phyloP scores from a whole-genome alignment of 192 early-diverging fungal genomes.

The Martensiomyces pterosporus region DNA sequence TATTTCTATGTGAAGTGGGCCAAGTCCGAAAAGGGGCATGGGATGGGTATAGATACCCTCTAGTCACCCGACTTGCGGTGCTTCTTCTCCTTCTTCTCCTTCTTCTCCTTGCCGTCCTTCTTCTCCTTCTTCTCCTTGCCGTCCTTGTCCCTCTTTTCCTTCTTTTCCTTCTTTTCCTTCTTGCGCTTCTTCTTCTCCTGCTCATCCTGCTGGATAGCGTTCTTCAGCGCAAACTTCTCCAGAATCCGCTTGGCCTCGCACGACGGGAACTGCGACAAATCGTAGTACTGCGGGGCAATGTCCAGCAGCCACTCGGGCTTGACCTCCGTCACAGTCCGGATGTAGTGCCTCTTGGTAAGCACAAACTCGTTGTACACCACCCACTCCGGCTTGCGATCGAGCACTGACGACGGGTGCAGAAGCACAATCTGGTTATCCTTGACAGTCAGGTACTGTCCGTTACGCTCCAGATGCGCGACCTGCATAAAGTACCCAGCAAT shows the following conservation, averaged over 20 bases:
- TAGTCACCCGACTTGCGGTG: neutral
- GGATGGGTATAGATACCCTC: too few species aligned
- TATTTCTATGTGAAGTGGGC: too few species aligned
- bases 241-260: constrained; percentile 87
- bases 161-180: constrained; percentile 25
- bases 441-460: constrained; percentile 83
- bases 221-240: constrained; percentile 62
- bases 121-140: constrained; percentile 34
- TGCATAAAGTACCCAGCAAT: constrained; percentile 98
- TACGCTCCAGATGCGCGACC: constrained; percentile 88
- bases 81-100: constrained; percentile 21
- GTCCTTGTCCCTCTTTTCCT: constrained; percentile 26
- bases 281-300: constrained; percentile 88
- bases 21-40: too few species aligned
- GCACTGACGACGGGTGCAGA: constrained; percentile 86
- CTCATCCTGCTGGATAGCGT: constrained; percentile 34
- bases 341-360: constrained; percentile 91
- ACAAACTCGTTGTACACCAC: constrained; percentile 99
- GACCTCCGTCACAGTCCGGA: constrained; percentile 88
- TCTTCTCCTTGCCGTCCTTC: constrained; percentile 36
- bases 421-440: constrained; percentile 98
- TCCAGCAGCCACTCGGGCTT: constrained; percentile 81
- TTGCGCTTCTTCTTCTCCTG: constrained; percentile 51
- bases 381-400: constrained; percentile 96
- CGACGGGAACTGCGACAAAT: constrained; percentile 83